Evolutionary conservation across 169 alveolate species (phyloP), one percentile per base, ranked within the genome.

Genomic region (Plasmodium knowlesi): DNA sequence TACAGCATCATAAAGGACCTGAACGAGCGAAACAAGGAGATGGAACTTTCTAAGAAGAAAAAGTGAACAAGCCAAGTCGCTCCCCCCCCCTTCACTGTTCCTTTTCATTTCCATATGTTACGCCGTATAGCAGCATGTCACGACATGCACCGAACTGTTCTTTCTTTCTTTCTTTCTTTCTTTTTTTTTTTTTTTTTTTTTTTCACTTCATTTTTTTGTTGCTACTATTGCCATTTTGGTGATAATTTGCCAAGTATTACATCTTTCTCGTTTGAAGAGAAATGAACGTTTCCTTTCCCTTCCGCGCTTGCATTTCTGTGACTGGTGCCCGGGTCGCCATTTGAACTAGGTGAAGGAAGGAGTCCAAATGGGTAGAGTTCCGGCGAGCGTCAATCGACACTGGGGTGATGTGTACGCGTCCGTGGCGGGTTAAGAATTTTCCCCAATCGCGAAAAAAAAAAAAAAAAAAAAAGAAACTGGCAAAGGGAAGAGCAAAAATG

Each of bases 1-100:
- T 16, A 85, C 22, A 89, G 90, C 50, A 80, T 89, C 73, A 80
- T 89, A 73, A 89, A 89, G 74, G 94, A 89, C 61, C 91, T 89
- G 22, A 89, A 89, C 41, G 94, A 89, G 72, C 82, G 94, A 37
- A 89, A 89, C 53, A 89, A 89, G 73, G 94, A 89, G 73, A 89
- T 89, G 16, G 94, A 89, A 43, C 3, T 89, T 30, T 70, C 84
- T 6, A 78, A 89, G 46, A 89, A 89, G 22, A 89, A 86, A 50
- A 74, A 86, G 67, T 70, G 30, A 70, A 41, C 28, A 43, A 4
- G 57, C 73, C 39, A 82, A 82, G 22, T 82, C 19, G 30, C 25
- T n/a, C 14, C 30, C 37, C 50, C 6, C 25, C 46, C 25, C 46
- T 9, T 5, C 22, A 34, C 1, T 34, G 30, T 16, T 73, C 25